Percentiles rank a stretch among this genome's conserved stretches.
phyloP scores from a whole-genome alignment of 164 flowering plant species.

The Santalum album region DNA sequence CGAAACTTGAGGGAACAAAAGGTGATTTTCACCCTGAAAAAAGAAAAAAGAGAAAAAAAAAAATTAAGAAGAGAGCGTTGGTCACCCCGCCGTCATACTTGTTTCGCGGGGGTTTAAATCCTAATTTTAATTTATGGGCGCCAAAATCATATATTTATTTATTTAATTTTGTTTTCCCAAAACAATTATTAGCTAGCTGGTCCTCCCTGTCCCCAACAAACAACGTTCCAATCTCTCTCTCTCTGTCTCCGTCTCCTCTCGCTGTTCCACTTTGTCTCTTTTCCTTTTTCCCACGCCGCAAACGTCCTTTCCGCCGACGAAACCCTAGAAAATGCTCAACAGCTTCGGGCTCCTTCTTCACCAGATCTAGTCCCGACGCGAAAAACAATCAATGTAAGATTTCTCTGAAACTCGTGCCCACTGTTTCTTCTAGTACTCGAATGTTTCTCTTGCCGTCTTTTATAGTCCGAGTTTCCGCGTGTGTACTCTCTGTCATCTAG shows the following conservation, averaged over 20 bases:
- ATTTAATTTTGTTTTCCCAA: no score
- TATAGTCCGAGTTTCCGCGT: background rate
- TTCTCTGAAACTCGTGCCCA: no score
- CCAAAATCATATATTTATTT: no score
- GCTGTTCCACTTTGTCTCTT: background rate
- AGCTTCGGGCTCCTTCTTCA: background rate
- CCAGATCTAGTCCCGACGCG: background rate
- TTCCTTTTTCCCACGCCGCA: background rate
- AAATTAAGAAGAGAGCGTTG: no score
- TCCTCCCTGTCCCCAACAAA: background rate
- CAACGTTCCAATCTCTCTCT: background rate
- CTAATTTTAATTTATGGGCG: no score
- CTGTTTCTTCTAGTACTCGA: background rate
- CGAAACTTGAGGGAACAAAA: no score
- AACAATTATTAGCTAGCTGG: no score
- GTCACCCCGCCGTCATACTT: no score
- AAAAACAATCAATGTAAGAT: background rate
- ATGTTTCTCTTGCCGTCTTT: background rate
- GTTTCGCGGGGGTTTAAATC: no score
- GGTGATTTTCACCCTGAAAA: no score
- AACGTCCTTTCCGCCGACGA: constrained; percentile 7
- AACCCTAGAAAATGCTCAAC: constrained; percentile 4
- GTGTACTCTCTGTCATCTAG: background rate
- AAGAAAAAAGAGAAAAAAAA: no score
- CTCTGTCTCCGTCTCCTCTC: constrained; percentile 1